phyloP scores from a whole-genome alignment of 495 filamentous ascomycete genomes.

The Corynascus novoguineensis region DNA sequence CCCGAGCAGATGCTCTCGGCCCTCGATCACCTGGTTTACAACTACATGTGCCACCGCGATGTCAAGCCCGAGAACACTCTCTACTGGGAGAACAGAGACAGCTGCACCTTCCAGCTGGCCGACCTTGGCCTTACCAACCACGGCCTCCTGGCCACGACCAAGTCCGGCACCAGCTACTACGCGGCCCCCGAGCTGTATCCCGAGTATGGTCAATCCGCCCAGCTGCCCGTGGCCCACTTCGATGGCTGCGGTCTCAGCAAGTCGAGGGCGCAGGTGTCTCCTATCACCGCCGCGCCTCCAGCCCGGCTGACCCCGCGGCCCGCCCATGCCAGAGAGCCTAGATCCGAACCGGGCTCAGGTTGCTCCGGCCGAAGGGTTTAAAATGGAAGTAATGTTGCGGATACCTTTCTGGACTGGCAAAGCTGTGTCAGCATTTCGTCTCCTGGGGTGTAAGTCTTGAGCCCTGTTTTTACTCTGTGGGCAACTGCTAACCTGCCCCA shows the following conservation, averaged over 20 bases:
- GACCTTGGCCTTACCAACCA: constrained; percentile 24
- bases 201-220: constrained; percentile 1
- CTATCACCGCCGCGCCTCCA: too few relatives aligned
- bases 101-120: constrained; percentile 17
- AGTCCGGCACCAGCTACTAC: constrained; percentile 13
- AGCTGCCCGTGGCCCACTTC: constrained; percentile 22
- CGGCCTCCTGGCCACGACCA: background rate
- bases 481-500: too few relatives aligned
- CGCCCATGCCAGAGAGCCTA: too few relatives aligned
- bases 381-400: too few relatives aligned
- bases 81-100: constrained; percentile 1
- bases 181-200: constrained; percentile 22
- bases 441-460: too few relatives aligned
- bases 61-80: constrained; percentile 71
- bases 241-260: constrained; percentile 16
- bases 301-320: too few relatives aligned
- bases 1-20: constrained; percentile 24
- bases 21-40: constrained; percentile 17
- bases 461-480: too few relatives aligned
- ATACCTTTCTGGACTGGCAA: too few relatives aligned
- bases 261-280: background rate
- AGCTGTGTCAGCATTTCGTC: too few relatives aligned
- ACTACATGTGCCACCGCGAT: constrained; percentile 64
- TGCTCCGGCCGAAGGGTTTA: too few relatives aligned
- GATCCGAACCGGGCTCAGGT: too few relatives aligned